Conservation (phyloP, 441 rosid genomes). For the Bruguiera hainesii region DNA sequence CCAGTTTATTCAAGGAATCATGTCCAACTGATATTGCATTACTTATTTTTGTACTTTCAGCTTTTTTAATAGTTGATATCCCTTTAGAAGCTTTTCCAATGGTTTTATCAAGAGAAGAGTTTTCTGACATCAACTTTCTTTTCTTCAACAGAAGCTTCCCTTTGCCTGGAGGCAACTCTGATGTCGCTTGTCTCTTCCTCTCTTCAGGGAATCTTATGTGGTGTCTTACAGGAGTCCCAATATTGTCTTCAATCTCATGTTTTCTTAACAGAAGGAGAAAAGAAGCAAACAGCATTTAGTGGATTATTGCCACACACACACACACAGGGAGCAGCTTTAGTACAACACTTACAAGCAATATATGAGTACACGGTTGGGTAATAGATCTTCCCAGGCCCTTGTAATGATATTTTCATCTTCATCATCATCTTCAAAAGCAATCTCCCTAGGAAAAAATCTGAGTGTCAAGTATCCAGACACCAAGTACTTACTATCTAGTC, state of each 20-base stretch:
- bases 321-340: slow-evolving; percentile 8
- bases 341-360: slow-evolving; percentile 73
- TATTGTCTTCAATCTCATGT: slow-evolving; percentile 60
- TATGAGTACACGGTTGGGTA: slow-evolving; percentile 69
- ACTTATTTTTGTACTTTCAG: slow-evolving; percentile 33
- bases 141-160: slow-evolving; percentile 33
- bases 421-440: slow-evolving; percentile 33
- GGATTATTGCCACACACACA: slow-evolving; percentile 13
- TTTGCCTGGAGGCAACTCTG: slow-evolving; percentile 32
- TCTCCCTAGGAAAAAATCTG: slow-evolving; percentile 18
- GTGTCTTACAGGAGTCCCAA: slow-evolving; percentile 78
- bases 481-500: slow-evolving; percentile 1
- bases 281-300: slow-evolving; percentile 22
- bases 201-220: slow-evolving; percentile 68
- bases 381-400: slow-evolving; percentile 84
- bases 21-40: slow-evolving; percentile 33
- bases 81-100: slow-evolving; percentile 28
- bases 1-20: slow-evolving; percentile 36
- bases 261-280: slow-evolving; percentile 43
- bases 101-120: slow-evolving; percentile 27
- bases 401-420: slow-evolving; percentile 39
- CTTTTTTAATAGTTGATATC: slow-evolving; percentile 25
- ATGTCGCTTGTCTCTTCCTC: slow-evolving; percentile 34
- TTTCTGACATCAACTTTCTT: slow-evolving; percentile 33
- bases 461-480: too few species aligned